A percentile compares a stretch with the other conserved stretches of the same genome.
Evolutionary conservation across 23 red algal genomes (phyloP).

Genomic region (Gracilaria vermiculophylla): DNA sequence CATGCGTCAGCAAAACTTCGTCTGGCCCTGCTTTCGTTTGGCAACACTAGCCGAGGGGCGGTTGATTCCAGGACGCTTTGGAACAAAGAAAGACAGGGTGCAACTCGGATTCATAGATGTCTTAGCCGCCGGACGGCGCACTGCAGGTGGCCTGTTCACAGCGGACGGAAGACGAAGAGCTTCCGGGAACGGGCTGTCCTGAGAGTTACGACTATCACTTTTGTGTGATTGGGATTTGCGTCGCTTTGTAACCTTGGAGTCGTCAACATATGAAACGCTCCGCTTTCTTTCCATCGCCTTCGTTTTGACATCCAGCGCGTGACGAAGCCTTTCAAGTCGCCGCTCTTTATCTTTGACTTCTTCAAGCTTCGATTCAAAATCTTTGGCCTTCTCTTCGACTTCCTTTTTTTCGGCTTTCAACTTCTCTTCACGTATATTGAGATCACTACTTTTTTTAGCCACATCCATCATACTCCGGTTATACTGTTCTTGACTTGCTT

Average conservation of each 20-base stretch:
- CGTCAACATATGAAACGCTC: background rate
- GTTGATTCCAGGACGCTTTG: background rate
- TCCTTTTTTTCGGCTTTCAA: background rate
- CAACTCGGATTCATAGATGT: background rate
- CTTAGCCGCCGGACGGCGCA: background rate
- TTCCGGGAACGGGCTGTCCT: background rate
- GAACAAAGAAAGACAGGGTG: background rate
- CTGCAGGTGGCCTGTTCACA: background rate
- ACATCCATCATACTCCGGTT: background rate
- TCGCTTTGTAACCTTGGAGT: background rate
- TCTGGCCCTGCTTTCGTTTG: background rate
- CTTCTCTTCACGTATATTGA: background rate
- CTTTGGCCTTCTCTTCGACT: background rate
- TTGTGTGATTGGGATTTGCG: background rate
- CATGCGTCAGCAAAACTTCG: background rate
- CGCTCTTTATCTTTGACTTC: background rate
- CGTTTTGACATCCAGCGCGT: background rate
- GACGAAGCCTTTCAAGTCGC: background rate
- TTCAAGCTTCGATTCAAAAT: background rate
- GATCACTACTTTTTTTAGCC: background rate
- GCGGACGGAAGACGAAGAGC: background rate
- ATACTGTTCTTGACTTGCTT: background rate
- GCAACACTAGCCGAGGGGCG: background rate
- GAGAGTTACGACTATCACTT: background rate
- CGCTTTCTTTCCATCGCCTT: background rate